Conservation (phyloP, 1,284 basidiomycete species). For the Trametes versicolor region DNA sequence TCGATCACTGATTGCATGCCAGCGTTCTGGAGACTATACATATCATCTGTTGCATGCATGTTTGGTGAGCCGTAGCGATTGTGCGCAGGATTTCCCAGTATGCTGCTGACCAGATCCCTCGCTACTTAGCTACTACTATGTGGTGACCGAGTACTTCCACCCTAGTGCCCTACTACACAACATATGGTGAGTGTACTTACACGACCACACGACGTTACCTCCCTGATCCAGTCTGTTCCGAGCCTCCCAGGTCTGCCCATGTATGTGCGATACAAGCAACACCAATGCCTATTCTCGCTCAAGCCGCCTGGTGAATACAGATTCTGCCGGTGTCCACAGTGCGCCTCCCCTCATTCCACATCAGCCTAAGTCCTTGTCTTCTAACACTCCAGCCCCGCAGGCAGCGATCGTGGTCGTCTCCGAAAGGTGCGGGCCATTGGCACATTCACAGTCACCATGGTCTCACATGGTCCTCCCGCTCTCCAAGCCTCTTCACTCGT, state of each 20-base stretch:
- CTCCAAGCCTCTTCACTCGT: conserved; percentile 17
- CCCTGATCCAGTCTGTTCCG: no score
- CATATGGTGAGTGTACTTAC: conserved; percentile 27
- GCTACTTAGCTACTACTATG: conserved; percentile 28
- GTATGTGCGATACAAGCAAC: no score
- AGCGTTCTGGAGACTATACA: conserved; percentile 15
- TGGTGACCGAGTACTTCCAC: conserved; percentile 26
- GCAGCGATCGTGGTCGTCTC: conserved; percentile 4
- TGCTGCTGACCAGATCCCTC: neutral
- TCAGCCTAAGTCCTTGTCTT: no score
- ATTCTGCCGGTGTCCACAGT: conserved; percentile 10
- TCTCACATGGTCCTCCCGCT: no score
- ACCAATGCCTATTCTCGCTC: no score
- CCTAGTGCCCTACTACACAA: conserved; percentile 13
- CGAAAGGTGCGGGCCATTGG: neutral
- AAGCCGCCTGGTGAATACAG: no score
- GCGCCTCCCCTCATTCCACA: no score
- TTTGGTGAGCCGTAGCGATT: conserved; percentile 10
- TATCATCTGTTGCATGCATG: conserved; percentile 17
- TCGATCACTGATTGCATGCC: no score
- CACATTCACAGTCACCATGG: neutral
- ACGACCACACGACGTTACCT: no score
- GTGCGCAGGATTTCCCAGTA: neutral
- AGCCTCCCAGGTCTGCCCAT: no score
- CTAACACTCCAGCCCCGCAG: no score